These are phyloP conservation scores for Reutealis trisperma DNA, from an alignment of 345 rosid genomes.

Conservation along the genomic window DNA sequence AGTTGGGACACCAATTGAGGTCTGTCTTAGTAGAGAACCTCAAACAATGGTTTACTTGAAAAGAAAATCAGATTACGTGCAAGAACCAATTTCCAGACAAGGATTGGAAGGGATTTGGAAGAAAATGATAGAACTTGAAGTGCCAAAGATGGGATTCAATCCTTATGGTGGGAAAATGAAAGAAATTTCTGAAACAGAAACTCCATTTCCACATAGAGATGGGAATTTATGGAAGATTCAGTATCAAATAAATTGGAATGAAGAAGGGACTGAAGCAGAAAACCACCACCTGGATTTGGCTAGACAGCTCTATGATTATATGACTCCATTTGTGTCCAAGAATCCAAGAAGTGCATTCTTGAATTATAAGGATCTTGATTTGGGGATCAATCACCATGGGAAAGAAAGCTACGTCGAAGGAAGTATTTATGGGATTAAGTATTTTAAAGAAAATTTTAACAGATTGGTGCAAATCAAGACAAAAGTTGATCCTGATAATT, in stretches of 20 bases:
- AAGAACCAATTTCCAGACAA: background rate
- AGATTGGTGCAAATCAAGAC: background rate
- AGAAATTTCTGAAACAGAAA: background rate
- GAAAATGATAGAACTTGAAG: background rate
- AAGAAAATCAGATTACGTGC: slow-evolving; percentile 16
- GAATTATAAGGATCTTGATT: slow-evolving; percentile 15
- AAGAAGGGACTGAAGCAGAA: slow-evolving; percentile 6
- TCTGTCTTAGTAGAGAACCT: background rate
- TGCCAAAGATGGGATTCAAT: background rate
- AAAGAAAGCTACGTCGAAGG: background rate
- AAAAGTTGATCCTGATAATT: slow-evolving; percentile 1
- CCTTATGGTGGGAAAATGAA: slow-evolving; percentile 19
- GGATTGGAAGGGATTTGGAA: slow-evolving; percentile 11
- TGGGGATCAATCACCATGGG: slow-evolving; percentile 6
- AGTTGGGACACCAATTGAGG: background rate
- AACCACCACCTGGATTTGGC: background rate
- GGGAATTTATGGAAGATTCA: slow-evolving; percentile 16
- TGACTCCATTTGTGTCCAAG: slow-evolving; percentile 20
- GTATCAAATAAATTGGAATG: slow-evolving; percentile 6
- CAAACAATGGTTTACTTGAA: background rate
- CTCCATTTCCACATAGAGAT: slow-evolving; percentile 18
- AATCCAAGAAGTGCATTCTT: slow-evolving; percentile 17
- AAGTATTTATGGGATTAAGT: background rate
- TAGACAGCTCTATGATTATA: background rate
- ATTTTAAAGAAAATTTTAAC: background rate